A percentile compares a stretch with the other conserved stretches of the same genome.
These are phyloP conservation scores for Cyberlindnera suaveolens DNA, from an alignment of 805 yeast species.

Conservation along the genomic window DNA sequence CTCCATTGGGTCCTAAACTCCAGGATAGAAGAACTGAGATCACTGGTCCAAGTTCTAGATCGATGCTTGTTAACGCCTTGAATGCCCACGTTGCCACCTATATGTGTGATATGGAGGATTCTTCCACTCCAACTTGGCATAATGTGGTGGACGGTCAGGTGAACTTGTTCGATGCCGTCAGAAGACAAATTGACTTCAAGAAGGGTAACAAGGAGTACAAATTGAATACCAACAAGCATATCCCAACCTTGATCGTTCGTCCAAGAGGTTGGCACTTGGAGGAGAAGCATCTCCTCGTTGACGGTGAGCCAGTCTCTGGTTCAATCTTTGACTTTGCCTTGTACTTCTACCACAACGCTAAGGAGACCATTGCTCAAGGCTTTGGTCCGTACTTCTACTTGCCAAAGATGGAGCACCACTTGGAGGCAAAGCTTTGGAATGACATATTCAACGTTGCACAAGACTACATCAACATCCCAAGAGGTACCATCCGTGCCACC, in stretches of 20 bases:
- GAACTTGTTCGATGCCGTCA: slow-evolving; percentile 67
- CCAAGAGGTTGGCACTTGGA: slow-evolving; percentile 88
- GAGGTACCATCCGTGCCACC: slow-evolving; percentile 79
- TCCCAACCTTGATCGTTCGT: slow-evolving; percentile 76
- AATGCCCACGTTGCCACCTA: slow-evolving; percentile 75
- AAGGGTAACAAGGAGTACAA: slow-evolving; percentile 33
- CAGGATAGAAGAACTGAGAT: slow-evolving; percentile 74
- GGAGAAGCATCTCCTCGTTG: slow-evolving; percentile 65
- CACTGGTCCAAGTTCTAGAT: slow-evolving; percentile 82
- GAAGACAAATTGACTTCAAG: slow-evolving; percentile 55
- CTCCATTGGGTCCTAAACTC: slow-evolving; percentile 65
- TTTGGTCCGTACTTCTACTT: slow-evolving; percentile 77
- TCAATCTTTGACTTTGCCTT: slow-evolving; percentile 76
- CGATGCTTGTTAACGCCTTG: slow-evolving; percentile 78
- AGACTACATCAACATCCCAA: slow-evolving; percentile 58
- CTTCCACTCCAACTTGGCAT: slow-evolving; percentile 79
- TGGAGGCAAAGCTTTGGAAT: slow-evolving; percentile 81
- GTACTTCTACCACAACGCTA: slow-evolving; percentile 72
- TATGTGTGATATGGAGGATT: slow-evolving; percentile 85
- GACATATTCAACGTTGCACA: slow-evolving; percentile 73
- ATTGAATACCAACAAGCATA: slow-evolving; percentile 37
- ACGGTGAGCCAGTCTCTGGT: slow-evolving; percentile 72
- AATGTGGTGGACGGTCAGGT: slow-evolving; percentile 79
- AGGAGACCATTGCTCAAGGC: slow-evolving; percentile 52
- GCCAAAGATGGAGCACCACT: slow-evolving; percentile 83